Percentiles rank a stretch among this genome's conserved stretches.
Evolutionary conservation across 768 basidiomycete species (phyloP).

Genomic region (Trichaptum fuscoviolaceum): DNA sequence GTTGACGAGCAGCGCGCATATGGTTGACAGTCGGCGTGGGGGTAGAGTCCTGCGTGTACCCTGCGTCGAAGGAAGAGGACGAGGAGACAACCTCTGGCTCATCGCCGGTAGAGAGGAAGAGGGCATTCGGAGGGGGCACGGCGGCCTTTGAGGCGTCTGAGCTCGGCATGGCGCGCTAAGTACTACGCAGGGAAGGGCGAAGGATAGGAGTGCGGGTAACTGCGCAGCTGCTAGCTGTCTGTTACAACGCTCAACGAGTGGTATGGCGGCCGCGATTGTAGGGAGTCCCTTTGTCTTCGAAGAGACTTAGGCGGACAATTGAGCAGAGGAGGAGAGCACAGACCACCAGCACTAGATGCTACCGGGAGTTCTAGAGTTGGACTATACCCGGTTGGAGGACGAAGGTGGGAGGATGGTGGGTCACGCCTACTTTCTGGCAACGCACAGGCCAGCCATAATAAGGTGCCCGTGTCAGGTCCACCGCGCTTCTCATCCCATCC

Average conservation of each 20-base stretch:
- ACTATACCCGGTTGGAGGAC: not conserved
- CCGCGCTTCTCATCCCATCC: not conserved
- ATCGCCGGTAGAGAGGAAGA: not conserved
- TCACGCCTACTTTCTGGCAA: not conserved
- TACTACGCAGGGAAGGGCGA: not conserved
- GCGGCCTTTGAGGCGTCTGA: not conserved
- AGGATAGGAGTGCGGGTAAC: not conserved
- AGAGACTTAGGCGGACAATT: not conserved
- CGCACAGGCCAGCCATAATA: not conserved
- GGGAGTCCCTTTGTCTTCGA: not conserved
- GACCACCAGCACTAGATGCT: not conserved
- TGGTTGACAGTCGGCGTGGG: not conserved
- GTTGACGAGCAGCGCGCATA: not conserved
- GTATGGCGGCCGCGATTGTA: not conserved
- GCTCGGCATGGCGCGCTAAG: not conserved
- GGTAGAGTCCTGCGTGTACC: not conserved
- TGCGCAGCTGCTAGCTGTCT: not conserved
- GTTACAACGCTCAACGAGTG: not conserved
- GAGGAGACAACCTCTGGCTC: not conserved
- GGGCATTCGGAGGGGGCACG: not conserved
- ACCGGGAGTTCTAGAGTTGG: not conserved
- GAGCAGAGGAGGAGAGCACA: not conserved
- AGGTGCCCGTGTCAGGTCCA: not conserved
- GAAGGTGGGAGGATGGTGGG: not conserved
- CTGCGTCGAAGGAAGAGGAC: not conserved